These are phyloP conservation scores for Lepidium campestre DNA, from an alignment of 441 rosid genomes.

Conservation along the genomic window DNA sequence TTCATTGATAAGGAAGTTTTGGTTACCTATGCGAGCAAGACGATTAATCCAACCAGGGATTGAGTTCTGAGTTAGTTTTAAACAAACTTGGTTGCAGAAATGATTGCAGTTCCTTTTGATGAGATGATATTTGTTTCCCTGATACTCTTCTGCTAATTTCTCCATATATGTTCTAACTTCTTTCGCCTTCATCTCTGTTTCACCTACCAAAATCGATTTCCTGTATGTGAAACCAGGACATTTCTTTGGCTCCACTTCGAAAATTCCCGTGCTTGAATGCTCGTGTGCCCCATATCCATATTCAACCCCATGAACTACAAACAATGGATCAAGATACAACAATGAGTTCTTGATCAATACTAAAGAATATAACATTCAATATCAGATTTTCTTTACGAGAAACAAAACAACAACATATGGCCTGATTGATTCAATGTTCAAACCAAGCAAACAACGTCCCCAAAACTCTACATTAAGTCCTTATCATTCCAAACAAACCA, in stretches of 20 bases:
- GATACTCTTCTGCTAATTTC: constrained; percentile 58
- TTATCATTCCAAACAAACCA: not conserved
- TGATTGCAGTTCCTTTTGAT: constrained; percentile 93
- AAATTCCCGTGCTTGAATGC: constrained; percentile 61
- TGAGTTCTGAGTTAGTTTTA: constrained; percentile 52
- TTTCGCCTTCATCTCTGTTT: constrained; percentile 67
- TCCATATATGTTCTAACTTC: constrained; percentile 74
- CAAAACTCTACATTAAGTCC: not conserved
- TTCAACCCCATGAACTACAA: constrained; percentile 76
- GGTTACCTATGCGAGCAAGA: constrained; percentile 84
- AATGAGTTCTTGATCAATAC: not conserved
- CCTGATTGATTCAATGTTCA: not conserved
- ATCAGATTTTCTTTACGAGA: not conserved
- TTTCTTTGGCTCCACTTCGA: constrained; percentile 83
- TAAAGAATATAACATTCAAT: not conserved
- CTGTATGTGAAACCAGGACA: constrained; percentile 90
- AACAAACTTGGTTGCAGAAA: constrained; percentile 77
- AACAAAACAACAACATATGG: not conserved
- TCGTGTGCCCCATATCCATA: constrained; percentile 95
- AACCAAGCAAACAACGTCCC: not conserved
- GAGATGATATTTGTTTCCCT: constrained; percentile 74
- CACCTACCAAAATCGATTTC: constrained; percentile 79
- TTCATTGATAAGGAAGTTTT: not conserved
- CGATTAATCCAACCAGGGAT: constrained; percentile 97
- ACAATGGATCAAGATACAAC: not conserved